These are phyloP conservation scores for Telfairia occidentalis DNA, from an alignment of 331 rosid species.

Conservation along the genomic window DNA sequence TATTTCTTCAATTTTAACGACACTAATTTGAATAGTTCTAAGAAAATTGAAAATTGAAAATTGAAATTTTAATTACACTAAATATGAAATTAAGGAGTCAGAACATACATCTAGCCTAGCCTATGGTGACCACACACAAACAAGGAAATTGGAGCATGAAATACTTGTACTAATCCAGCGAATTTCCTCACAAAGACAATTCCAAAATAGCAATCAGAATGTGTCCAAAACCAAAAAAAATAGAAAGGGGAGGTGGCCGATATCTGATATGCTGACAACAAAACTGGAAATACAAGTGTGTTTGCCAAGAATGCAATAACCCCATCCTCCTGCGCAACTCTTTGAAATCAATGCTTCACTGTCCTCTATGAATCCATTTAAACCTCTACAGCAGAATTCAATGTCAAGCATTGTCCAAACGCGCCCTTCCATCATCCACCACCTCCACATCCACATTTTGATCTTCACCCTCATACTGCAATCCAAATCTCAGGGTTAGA, in stretches of 20 bases:
- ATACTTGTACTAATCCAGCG: not conserved
- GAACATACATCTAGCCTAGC: not conserved
- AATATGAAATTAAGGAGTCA: too few relatives aligned
- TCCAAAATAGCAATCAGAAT: not conserved
- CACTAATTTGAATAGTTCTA: not conserved
- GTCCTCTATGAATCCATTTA: not conserved
- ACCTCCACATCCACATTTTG: slow-evolving; percentile 51
- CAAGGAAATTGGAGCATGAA: not conserved
- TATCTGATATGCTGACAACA: not conserved
- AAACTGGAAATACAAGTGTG: not conserved
- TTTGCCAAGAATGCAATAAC: not conserved
- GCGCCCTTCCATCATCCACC: slow-evolving; percentile 31
- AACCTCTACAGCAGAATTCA: not conserved
- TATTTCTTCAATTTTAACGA: not conserved
- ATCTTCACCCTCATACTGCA: slow-evolving; percentile 64
- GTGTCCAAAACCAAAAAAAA: not conserved
- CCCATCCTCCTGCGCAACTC: not conserved
- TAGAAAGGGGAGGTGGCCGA: not conserved
- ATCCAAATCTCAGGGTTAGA: slow-evolving; percentile 21
- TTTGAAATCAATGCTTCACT: not conserved
- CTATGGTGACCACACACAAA: too few relatives aligned
- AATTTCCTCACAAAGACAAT: not conserved
- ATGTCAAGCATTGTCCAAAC: slow-evolving; percentile 15
- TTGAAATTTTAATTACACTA: too few relatives aligned
- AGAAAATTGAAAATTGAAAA: not conserved